Conservation (phyloP, 2,329 filamentous ascomycete genomes). For the Coniochaeta sp. region DNA sequence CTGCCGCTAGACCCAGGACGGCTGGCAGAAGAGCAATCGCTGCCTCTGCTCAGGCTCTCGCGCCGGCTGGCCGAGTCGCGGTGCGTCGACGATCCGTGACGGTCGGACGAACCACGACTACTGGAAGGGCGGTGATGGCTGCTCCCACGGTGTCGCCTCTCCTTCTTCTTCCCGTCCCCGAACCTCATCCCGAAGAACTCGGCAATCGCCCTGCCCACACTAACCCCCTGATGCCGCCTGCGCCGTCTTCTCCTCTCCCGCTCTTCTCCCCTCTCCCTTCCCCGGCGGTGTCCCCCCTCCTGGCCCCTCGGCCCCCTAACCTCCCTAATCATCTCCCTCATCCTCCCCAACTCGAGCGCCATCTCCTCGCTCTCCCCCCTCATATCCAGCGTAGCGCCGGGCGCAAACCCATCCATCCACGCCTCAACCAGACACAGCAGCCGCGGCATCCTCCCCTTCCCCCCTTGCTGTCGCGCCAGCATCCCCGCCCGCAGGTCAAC, state of each 20-base stretch:
- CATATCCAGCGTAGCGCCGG: slow-evolving; percentile 5
- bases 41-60: not conserved
- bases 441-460: slow-evolving; percentile 20
- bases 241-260: not conserved
- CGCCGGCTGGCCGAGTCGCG: not conserved
- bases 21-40: not conserved
- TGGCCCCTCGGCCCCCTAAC: not conserved
- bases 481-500: slow-evolving; percentile 37
- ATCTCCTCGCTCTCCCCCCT: slow-evolving; percentile 4
- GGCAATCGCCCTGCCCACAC: not conserved
- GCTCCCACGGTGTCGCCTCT: not conserved
- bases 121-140: not conserved
- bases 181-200: not conserved
- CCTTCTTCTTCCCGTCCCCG: not conserved
- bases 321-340: not conserved
- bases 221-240: not conserved
- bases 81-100: not conserved
- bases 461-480: slow-evolving; percentile 30
- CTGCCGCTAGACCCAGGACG: not conserved
- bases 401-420: slow-evolving; percentile 26
- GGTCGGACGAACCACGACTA: not conserved
- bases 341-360: not conserved
- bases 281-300: not conserved
- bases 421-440: slow-evolving; percentile 32
- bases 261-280: not conserved